These are phyloP conservation scores for Kodamaea fukazawae DNA, from an alignment of 805 yeast genomes.

Conservation along the genomic window DNA sequence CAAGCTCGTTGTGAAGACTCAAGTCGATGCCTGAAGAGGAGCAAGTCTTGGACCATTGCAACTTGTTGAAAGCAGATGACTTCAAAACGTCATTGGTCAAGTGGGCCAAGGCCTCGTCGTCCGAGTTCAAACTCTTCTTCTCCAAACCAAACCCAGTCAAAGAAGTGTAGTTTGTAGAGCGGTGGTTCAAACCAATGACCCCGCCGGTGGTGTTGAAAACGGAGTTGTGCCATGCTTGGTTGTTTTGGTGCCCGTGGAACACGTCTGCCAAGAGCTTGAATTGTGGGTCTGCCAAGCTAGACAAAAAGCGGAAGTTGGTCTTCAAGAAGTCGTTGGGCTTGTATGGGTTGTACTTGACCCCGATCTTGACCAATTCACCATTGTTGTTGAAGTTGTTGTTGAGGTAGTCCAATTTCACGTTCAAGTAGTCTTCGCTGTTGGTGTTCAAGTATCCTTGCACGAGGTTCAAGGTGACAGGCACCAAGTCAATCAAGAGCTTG, in stretches of 20 bases:
- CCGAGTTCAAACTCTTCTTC: slow-evolving; percentile 41
- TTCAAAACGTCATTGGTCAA: slow-evolving; percentile 32
- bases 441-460: slow-evolving; percentile 35
- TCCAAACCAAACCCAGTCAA: slow-evolving; percentile 58
- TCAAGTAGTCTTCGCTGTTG: slow-evolving; percentile 38
- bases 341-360: slow-evolving; percentile 49
- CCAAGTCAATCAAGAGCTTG: slow-evolving; percentile 41
- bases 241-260: slow-evolving; percentile 38
- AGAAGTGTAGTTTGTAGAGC: slow-evolving; percentile 23
- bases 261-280: slow-evolving; percentile 40
- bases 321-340: slow-evolving; percentile 46
- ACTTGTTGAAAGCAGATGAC: slow-evolving; percentile 29
- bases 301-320: slow-evolving; percentile 45
- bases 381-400: slow-evolving; percentile 47
- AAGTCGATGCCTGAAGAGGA: slow-evolving; percentile 54
- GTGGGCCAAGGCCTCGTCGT: neutral
- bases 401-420: slow-evolving; percentile 37
- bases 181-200: slow-evolving; percentile 41
- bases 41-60: slow-evolving; percentile 29
- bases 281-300: slow-evolving; percentile 45
- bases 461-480: slow-evolving; percentile 34
- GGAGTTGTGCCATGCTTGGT: slow-evolving; percentile 50
- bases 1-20: slow-evolving; percentile 57
- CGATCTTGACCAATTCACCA: slow-evolving; percentile 50
- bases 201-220: slow-evolving; percentile 56